A percentile compares a stretch with the other conserved stretches of the same genome.
Conservation (phyloP, 345 rosid genomes). For the Sisymbrium altissimum region DNA sequence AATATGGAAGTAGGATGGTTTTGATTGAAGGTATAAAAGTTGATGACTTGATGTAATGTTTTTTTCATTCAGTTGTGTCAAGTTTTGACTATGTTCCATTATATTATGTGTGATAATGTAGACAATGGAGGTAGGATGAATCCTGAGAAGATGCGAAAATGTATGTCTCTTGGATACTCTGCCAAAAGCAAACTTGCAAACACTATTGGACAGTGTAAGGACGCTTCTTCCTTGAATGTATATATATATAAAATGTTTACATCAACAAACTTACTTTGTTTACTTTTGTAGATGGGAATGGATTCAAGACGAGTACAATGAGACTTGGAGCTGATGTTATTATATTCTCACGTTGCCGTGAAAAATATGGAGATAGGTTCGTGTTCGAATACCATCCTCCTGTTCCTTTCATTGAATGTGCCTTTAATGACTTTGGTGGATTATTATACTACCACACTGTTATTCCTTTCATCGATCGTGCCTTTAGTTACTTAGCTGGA, state of each 20-base stretch:
- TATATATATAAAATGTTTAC: background rate
- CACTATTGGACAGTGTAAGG: constrained; percentile 83
- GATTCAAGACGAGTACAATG: constrained; percentile 98
- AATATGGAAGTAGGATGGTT: constrained; percentile 67
- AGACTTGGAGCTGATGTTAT: constrained; percentile 98
- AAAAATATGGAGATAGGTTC: constrained; percentile 64
- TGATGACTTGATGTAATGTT: no score
- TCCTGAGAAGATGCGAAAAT: constrained; percentile 80
- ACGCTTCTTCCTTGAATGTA: background rate
- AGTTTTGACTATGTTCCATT: no score
- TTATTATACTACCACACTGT: no score
- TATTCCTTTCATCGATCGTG: no score
- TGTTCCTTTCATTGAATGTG: background rate
- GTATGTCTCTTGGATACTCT: constrained; percentile 90
- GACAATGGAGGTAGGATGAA: constrained; percentile 97
- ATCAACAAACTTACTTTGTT: background rate
- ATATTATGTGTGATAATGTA: no score
- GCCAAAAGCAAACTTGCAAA: constrained; percentile 75
- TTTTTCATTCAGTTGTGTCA: background rate
- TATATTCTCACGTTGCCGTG: constrained; percentile 76
- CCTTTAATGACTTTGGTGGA: background rate
- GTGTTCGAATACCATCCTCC: background rate
- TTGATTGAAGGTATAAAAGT: constrained; percentile 88
- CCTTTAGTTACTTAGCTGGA: no score
- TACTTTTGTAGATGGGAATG: constrained; percentile 75